Evolutionary conservation across 495 filamentous ascomycete genomes (phyloP), one percentile per base, ranked within the genome.

Genomic region (Alectoria sarmentosa): DNA sequence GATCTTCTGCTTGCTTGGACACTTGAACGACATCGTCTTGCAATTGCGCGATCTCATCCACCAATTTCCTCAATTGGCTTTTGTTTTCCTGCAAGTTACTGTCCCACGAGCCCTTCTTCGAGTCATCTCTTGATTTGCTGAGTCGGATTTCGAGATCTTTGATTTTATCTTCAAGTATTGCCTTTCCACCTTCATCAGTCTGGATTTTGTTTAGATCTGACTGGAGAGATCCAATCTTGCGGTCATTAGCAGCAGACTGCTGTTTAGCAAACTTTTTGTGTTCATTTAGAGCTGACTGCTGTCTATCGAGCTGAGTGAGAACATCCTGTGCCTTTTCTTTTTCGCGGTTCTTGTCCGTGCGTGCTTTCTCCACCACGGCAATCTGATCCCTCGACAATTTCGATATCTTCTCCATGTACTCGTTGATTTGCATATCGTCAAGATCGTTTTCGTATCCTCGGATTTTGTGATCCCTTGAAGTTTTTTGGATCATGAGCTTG

Each of bases 391-490:
- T 83, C 9, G 87, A 76, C 48, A 89, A 77, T 69, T 85, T 90
- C n/a, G 81, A 79, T 56, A 97, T 83, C 66, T 86, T 87, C 36
- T 83, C 83, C 74, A 91, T 89, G 73, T 96, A 97, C 36, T 86
- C 81, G 32, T 82, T 75, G 34, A 96, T 86, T 48, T 87, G 83
- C 5, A 75, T 75, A 63, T 95, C 91, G 60, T 88, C 86, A 60
- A 96, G 75, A 46, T 91, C 84, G 14, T 83, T 82, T 61, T 96
- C 90, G 69, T 90, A 93, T 0, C 92, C 92, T 28, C 89, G 86
- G 62, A 98, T 88, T 63, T 84, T 87, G 72, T 97, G 90, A n/a
- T 77, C 78, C 36, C 86, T 82, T 23, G 92, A 89, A 52, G 89
- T 83, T 15, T 95, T 87, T 67, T 84, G 90, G 64, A 97, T 86